phyloP scores from a whole-genome alignment of 2,329 filamentous ascomycete genomes.

The Fusarium paranaense region DNA sequence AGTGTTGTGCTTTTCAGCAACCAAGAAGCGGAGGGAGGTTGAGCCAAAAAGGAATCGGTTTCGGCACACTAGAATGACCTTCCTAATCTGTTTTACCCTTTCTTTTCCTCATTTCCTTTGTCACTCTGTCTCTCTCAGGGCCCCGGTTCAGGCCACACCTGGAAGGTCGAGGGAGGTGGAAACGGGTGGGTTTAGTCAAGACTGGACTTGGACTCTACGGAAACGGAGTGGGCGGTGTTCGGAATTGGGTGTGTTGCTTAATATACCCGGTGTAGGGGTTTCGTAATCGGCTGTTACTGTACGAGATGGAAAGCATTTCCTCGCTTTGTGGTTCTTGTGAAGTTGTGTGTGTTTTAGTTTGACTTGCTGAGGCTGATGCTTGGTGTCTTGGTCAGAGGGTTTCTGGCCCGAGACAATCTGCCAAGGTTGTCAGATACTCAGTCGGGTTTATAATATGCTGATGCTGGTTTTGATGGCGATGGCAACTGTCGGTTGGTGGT shows the following conservation, averaged over 20 bases:
- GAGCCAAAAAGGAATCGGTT: constrained; percentile 16
- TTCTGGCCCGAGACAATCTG: background rate
- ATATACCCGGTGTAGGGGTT: constrained; percentile 45
- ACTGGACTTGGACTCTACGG: constrained; percentile 29
- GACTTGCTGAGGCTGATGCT: background rate
- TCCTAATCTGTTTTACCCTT: background rate
- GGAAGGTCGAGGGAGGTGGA: constrained; percentile 20
- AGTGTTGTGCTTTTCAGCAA: constrained; percentile 17
- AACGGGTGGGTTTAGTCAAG: constrained; percentile 30
- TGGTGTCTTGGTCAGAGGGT: background rate
- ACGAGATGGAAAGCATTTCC: constrained; percentile 17
- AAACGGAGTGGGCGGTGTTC: constrained; percentile 41
- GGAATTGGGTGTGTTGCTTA: constrained; percentile 35
- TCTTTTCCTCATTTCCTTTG: constrained; percentile 24
- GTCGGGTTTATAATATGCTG: background rate
- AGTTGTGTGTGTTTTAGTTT: background rate
- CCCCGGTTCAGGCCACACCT: constrained; percentile 17
- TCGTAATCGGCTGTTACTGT: constrained; percentile 28
- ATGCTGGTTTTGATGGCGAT: background rate
- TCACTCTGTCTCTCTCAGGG: constrained; percentile 12
- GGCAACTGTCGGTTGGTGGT: background rate
- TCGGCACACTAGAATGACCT: constrained; percentile 34
- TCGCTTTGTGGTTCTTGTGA: constrained; percentile 2
- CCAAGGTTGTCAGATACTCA: background rate
- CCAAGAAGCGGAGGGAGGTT: constrained; percentile 11